Base-by-base conservation (phyloP, 208 protist species). In the Leishmania lainsoni region DNA sequence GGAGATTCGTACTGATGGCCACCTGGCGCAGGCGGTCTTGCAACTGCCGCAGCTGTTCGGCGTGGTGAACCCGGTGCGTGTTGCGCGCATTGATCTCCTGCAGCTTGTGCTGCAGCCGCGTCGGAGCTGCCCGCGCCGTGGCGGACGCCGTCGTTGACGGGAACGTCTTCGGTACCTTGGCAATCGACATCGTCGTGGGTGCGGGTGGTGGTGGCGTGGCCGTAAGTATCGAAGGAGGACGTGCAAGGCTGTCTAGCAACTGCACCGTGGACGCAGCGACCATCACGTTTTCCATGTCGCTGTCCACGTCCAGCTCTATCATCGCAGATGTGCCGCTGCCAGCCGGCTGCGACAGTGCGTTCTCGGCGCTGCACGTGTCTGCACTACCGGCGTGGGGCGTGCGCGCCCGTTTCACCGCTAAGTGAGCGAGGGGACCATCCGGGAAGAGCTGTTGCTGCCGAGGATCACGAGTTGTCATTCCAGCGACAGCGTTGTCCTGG, bases 1-100 rank as follows among this genome's bases (percentile, higher is more conserved):
- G 48, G 12, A 91, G 49, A 74, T 92, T 89, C 9, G 90, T 95
- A 78, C 81, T 75, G n/a, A 82, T 75, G 35, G 87, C 91, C 51
- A 95, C 80, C 32, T 74, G 80, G 26, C 75, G 76, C 66, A 96
- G 81, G 0, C 71, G 56, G 1, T 75, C 74, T 75, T 81, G 56
- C 9, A 84, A 70, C 22, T 79, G 82, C 2, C 69, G 75, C 80
- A 86, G 51, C 75, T 88, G 83, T 48, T 88, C 81, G 5, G 69
- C 76, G 66, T 86, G 87, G 32, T 86, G 77, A 48, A 87, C 58
- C 49, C 87, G 85, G 69, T 90, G 81, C 32, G 87, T 79, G 29
- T 89, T 84, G 54, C 74, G 80, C 12, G 85, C 84, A 58, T 90
- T 87, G 54, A 89, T 80, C 0, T 75, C 78, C 52, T 94, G 92